Percentiles rank a stretch among this genome's conserved stretches.
phyloP scores from a whole-genome alignment of 148 eudicot species.

The Drosera capensis region DNA sequence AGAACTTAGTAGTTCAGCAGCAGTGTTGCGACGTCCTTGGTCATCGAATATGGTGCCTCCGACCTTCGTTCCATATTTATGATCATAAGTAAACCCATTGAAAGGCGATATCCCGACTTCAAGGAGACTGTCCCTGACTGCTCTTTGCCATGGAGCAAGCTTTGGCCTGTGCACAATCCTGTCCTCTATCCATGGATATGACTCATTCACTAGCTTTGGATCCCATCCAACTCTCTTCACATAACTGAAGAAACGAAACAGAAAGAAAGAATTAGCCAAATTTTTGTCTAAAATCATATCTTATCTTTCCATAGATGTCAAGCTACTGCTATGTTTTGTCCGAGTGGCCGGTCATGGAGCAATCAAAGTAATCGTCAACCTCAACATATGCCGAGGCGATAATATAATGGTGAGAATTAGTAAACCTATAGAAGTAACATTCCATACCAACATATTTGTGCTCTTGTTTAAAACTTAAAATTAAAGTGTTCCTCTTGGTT shows the following conservation, averaged over 20 bases:
- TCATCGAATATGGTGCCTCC: conserved; percentile 84
- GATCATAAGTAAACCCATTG: conserved; percentile 91
- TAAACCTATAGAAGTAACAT: too few species aligned
- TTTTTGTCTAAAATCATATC: not conserved
- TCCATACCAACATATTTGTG: too few species aligned
- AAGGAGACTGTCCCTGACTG: conserved; percentile 54
- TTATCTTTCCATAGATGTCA: not conserved
- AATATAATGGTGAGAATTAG: too few species aligned
- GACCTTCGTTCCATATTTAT: conserved; percentile 78
- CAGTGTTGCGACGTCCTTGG: conserved; percentile 64
- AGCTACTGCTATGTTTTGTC: too few species aligned
- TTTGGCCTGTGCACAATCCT: conserved; percentile 60
- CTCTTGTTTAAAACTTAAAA: too few species aligned
- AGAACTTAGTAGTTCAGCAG: conserved; percentile 68
- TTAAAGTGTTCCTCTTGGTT: too few species aligned
- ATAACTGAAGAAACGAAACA: conserved; percentile 27
- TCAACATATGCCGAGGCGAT: too few species aligned
- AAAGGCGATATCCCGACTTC: conserved; percentile 71
- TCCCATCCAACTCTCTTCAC: conserved; percentile 64
- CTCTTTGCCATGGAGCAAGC: conserved; percentile 57
- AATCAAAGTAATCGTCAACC: too few species aligned
- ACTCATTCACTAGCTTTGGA: conserved; percentile 55
- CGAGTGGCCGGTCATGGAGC: too few species aligned
- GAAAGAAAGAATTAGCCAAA: not conserved
- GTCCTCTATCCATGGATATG: conserved; percentile 82